phyloP scores from a whole-genome alignment of 805 yeast genomes.

The Starmerella apicola region DNA sequence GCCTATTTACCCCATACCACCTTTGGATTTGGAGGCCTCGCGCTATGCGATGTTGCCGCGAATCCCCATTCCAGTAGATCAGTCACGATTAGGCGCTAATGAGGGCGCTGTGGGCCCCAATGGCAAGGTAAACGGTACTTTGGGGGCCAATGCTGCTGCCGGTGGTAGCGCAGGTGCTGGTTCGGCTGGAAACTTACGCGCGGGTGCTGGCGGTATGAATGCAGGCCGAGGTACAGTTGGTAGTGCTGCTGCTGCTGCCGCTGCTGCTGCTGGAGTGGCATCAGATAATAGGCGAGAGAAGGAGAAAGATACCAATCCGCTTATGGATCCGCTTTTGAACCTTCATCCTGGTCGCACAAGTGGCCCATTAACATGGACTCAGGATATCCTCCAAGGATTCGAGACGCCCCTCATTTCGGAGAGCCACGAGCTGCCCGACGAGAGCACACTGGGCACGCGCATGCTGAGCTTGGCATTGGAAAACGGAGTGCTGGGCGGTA shows the following conservation, averaged over 20 bases:
- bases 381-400: slow-evolving; percentile 76
- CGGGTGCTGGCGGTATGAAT: neutral
- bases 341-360: slow-evolving; percentile 24
- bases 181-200: neutral
- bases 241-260: too few species aligned
- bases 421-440: slow-evolving; percentile 70
- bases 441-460: slow-evolving; percentile 49
- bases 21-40: slow-evolving; percentile 27
- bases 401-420: slow-evolving; percentile 73
- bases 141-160: too few species aligned
- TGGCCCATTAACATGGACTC: slow-evolving; percentile 57
- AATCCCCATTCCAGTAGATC: slow-evolving; percentile 51
- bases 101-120: too few species aligned
- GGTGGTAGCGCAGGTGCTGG: neutral
- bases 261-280: too few species aligned
- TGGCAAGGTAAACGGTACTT: neutral
- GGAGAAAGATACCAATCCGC: neutral
- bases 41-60: slow-evolving; percentile 57
- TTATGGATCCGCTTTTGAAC: slow-evolving; percentile 13
- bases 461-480: slow-evolving; percentile 79
- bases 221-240: neutral
- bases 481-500: slow-evolving; percentile 71
- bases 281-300: too few species aligned
- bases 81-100: too few species aligned
- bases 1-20: slow-evolving; percentile 32